Evolutionary conservation across 192 early-diverging fungal species (phyloP).

Genomic region (Spinellus fusiger): DNA sequence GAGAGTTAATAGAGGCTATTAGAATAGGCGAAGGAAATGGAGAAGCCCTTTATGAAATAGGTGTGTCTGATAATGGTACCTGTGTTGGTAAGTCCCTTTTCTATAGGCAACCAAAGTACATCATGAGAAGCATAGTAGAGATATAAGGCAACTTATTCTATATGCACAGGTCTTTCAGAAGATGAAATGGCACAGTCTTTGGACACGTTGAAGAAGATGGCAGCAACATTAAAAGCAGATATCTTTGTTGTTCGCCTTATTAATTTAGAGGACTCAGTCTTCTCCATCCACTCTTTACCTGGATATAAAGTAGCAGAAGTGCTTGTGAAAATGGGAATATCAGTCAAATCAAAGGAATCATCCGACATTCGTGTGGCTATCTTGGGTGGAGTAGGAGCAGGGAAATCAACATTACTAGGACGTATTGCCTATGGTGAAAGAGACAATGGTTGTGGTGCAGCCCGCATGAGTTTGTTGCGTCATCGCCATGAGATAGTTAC

Average conservation of each 20-base stretch:
- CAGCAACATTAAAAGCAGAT: conserved; percentile 55
- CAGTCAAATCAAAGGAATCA: conserved; percentile 50
- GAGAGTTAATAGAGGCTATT: background rate
- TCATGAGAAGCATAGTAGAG: conserved; percentile 26
- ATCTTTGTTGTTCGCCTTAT: conserved; percentile 54
- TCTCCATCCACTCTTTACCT: background rate
- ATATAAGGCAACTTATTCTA: conserved; percentile 23
- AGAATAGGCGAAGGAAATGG: conserved; percentile 82
- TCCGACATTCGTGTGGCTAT: conserved; percentile 80
- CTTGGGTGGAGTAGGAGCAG: conserved; percentile 73
- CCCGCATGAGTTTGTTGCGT: conserved; percentile 76
- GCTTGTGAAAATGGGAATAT: conserved; percentile 45
- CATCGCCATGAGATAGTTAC: conserved; percentile 90
- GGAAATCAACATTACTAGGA: conserved; percentile 84
- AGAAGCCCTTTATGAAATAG: conserved; percentile 83
- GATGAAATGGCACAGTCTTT: conserved; percentile 57
- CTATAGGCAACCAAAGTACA: conserved; percentile 23
- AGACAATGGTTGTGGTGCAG: conserved; percentile 84
- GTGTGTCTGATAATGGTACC: conserved; percentile 79
- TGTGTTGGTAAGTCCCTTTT: conserved; percentile 53
- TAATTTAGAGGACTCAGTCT: conserved; percentile 20
- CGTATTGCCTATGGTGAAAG: conserved; percentile 72
- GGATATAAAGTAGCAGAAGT: conserved; percentile 73
- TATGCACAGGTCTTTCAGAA: conserved; percentile 36
- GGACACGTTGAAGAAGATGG: conserved; percentile 60